Base-by-base conservation (phyloP, 2,329 filamentous ascomycete genomes). In the Trichoderma breve region DNA sequence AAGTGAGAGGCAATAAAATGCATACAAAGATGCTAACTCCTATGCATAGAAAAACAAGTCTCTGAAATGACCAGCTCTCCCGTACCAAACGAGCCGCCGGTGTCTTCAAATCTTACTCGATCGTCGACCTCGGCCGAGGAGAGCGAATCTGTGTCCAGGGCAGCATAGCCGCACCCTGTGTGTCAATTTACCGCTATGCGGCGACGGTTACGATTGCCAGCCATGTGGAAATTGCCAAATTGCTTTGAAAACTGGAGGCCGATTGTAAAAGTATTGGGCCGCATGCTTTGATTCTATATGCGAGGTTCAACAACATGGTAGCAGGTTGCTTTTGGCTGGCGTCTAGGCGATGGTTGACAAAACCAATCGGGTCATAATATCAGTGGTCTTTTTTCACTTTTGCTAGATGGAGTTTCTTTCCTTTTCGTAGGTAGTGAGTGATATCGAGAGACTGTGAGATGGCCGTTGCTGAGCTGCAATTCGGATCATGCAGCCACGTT, bases 61-160 rank as follows among this genome's bases (percentile, higher is more conserved):
- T 53, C 64, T 21, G 72, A 73, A 12, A 72, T 70, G 24, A 5
- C 66, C 3, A 64, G 2, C 14, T 64, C 70, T 28, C 24, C 70
- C 4, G 53, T 28, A 11, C 65, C 72, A 18, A 70, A 63, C 7
- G 39, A 72, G 30, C 39, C 66, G 3, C 53, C 60, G 32, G 70
- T 73, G 5, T 36, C 28, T 30, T 62, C 72, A 39, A 70, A 73
- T 63, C 76, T 79, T 72, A 78, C 73, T 55, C 70, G 70, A 26
- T 43, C 70, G 1, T 70, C 72, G 4, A 72, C 65, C 18, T 69
- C 70, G 6, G 70, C 60, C 30, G 72, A 73, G 9, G 69, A 71
- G 12, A 64, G 36, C 43, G 72, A 73, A 47, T 14, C 69, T 63
- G 28, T 57, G 21, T 36, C 70, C 4, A 47, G 62, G 62, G 26